Percentiles rank a stretch among this genome's conserved stretches.
Evolutionary conservation across 129 eudicot genomes (phyloP).

Genomic region (Helianthus annuus): DNA sequence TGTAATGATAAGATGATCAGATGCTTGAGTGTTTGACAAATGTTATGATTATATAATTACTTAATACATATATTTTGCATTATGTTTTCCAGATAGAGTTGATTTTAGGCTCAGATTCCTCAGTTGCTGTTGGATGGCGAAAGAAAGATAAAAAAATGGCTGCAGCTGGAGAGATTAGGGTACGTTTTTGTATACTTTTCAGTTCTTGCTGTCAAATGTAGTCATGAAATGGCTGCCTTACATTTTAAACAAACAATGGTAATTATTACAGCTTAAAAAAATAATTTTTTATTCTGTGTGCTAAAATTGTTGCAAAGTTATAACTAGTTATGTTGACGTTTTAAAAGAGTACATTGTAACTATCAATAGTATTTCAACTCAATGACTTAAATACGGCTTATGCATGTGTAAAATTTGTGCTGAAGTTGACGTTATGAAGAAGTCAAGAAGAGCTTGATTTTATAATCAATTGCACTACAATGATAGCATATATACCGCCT

Average conservation of each 20-base stretch:
- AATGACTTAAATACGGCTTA: background rate
- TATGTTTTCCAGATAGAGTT: conserved; percentile 66
- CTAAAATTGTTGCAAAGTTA: background rate
- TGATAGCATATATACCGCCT: background rate
- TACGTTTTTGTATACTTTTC: conserved; percentile 24
- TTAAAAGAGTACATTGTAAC: background rate
- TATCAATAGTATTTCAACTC: background rate
- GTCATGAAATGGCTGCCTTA: background rate
- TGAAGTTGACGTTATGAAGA: background rate
- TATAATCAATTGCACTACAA: background rate
- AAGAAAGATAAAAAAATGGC: conserved; percentile 76
- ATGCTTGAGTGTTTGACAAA: background rate
- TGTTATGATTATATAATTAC: background rate
- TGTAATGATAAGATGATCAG: background rate
- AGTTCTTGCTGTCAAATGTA: background rate
- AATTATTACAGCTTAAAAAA: background rate
- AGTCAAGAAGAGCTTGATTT: background rate
- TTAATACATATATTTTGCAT: background rate
- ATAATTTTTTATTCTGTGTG: background rate
- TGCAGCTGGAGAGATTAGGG: conserved; percentile 92
- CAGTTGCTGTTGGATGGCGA: conserved; percentile 93
- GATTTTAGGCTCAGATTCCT: conserved; percentile 73
- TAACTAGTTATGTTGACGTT: background rate
- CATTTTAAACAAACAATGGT: background rate
- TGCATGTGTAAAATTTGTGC: background rate